Evolutionary conservation across 176 grass and related monocot species (phyloP), one percentile per base, ranked within the genome.

Genomic region (Musa itinerans): DNA sequence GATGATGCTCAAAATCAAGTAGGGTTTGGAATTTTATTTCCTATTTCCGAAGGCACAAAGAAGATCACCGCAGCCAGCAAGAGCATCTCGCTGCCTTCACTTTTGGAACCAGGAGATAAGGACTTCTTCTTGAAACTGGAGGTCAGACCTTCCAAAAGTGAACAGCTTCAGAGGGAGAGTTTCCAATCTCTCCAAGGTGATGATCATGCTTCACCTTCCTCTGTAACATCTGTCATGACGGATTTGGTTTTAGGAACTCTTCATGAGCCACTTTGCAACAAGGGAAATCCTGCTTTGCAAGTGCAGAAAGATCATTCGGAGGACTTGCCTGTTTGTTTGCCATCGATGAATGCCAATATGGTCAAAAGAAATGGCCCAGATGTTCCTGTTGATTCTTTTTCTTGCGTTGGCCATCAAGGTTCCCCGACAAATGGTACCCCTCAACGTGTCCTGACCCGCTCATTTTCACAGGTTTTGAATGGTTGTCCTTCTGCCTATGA

Each of bases 231-330:
- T 55, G 91, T 99, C 17, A 79, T 74, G 22, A 99, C 91, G 52
- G 91, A 99, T 83, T 91, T 99, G 71, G 96, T 89, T 23, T 82
- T 99, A 75, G 83, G 86, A 27, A 99, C 83, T 48, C 88, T 84
- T 24, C 76, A 74, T 34, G 89, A 78, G 19, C 83, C 78, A 78
- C 80, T 66, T 69, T 78, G 63, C 34, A 83, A 94, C 74, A 74
- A 81, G 73, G 79, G 83, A 53, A 76, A 71, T 61, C 52, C 14
- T 54, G 3, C 82, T 13, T 50, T 14, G 56, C 64, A 71, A 57
- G 73, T 81, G 74, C 63, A 67, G 74, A 78, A 54, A 66, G 71
- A 76, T 64, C 70, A 83, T 79, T 23, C 54, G 11, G 26, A 87
- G 49, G 72, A 76, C 53, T 50, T 50, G 3, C 54, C 84, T 52